Percentiles rank a stretch among this genome's conserved stretches.
Evolutionary conservation across 2,329 filamentous ascomycete species (phyloP).

Genomic region (Colletotrichum eleusines): DNA sequence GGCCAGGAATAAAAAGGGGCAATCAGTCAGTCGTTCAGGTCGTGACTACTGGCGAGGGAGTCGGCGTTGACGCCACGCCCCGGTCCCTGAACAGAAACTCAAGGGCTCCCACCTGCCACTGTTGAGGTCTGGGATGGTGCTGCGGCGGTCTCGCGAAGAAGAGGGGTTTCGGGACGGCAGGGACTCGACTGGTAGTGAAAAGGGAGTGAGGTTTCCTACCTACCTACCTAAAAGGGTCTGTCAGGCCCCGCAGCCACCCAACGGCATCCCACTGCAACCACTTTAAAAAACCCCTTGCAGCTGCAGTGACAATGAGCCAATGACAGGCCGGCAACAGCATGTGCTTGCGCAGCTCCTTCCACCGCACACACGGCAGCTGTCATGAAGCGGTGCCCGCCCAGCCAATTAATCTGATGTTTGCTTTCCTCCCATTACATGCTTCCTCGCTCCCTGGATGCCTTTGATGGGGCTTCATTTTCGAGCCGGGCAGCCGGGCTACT

Average conservation of each 20-base stretch:
- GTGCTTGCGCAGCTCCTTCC: neutral
- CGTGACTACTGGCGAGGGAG: slow-evolving; percentile 3
- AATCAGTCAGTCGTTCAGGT: neutral
- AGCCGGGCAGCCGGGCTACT: neutral
- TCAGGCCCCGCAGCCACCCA: neutral
- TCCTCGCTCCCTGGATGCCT: neutral
- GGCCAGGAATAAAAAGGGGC: slow-evolving; percentile 8
- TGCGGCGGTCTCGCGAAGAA: slow-evolving; percentile 17
- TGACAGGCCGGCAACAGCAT: neutral
- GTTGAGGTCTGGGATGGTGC: slow-evolving; percentile 23
- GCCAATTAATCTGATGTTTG: neutral
- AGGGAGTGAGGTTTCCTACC: neutral
- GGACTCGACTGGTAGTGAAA: neutral
- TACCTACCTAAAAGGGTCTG: too few species aligned
- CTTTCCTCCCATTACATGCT: neutral
- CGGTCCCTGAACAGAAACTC: slow-evolving; percentile 24
- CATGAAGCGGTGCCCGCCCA: neutral
- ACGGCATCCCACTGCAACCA: slow-evolving; percentile 31
- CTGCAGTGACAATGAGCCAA: slow-evolving; percentile 23
- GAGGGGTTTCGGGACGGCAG: neutral
- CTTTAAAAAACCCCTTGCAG: slow-evolving; percentile 41
- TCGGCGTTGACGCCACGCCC: neutral
- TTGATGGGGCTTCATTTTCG: neutral
- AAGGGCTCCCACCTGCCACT: slow-evolving; percentile 1
- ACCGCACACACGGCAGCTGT: slow-evolving; percentile 3